Evolutionary conservation across 2,329 filamentous ascomycete species (phyloP).

Genomic region (Pseudogymnoascus sp.): DNA sequence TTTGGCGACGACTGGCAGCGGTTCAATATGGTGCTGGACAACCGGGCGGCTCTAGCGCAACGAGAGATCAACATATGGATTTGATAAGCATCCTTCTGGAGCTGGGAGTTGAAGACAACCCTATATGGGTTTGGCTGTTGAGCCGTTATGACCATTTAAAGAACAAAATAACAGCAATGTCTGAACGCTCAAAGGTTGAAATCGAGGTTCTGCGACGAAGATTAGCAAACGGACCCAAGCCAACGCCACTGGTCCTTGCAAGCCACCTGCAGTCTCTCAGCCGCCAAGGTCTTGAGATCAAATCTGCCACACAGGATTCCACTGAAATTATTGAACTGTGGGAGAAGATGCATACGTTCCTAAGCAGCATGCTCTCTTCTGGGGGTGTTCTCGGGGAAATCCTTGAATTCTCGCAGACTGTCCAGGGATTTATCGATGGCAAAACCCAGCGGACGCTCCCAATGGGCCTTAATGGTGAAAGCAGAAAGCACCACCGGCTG

Average conservation of each 20-base stretch:
- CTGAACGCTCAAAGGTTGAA: conserved; percentile 83
- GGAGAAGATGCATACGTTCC: conserved; percentile 75
- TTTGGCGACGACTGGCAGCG: conserved; percentile 74
- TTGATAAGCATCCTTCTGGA: conserved; percentile 85
- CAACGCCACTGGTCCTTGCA: conserved; percentile 61
- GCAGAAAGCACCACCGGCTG: conserved; percentile 71
- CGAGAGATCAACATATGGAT: conserved; percentile 82
- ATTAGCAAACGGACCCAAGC: conserved; percentile 67
- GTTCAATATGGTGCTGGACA: conserved; percentile 48
- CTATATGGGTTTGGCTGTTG: conserved; percentile 91
- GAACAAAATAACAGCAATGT: conserved; percentile 69
- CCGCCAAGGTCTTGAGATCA: conserved; percentile 57
- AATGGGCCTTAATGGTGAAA: conserved; percentile 73
- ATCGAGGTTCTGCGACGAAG: conserved; percentile 84
- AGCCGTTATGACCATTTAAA: conserved; percentile 87
- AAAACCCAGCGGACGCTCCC: conserved; percentile 75
- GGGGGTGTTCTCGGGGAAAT: conserved; percentile 83
- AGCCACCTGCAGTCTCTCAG: conserved; percentile 69
- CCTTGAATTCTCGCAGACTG: conserved; percentile 87
- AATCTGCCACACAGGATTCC: conserved; percentile 62
- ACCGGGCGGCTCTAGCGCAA: conserved; percentile 20
- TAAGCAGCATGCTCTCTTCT: conserved; percentile 67
- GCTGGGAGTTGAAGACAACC: conserved; percentile 88
- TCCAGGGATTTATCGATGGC: conserved; percentile 83
- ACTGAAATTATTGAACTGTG: conserved; percentile 80